Percentiles rank a stretch among this genome's conserved stretches.
Conservation (phyloP, 2,329 filamentous ascomycete species). For the Monascus ruber region DNA sequence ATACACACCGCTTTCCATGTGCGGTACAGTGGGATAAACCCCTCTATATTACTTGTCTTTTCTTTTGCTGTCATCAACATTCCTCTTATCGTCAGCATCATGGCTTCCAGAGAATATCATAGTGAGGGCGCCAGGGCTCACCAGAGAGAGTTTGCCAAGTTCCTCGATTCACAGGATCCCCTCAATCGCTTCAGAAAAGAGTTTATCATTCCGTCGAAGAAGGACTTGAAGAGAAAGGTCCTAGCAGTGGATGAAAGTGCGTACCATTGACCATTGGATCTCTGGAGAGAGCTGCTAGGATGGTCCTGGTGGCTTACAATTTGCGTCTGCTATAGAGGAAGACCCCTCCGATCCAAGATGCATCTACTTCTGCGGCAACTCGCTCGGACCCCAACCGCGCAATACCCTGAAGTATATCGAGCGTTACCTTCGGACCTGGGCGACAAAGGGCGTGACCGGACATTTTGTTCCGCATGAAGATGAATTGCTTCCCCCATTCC, state of each 20-base stretch:
- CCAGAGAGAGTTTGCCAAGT: constrained; percentile 29
- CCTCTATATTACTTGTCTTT: not conserved
- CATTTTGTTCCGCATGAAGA: constrained; percentile 63
- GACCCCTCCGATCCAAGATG: constrained; percentile 35
- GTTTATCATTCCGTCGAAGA: constrained; percentile 67
- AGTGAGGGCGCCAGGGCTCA: constrained; percentile 23
- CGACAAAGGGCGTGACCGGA: constrained; percentile 69
- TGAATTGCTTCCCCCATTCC: constrained; percentile 59
- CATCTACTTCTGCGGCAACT: constrained; percentile 85
- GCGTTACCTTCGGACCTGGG: constrained; percentile 72
- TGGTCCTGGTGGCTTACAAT: not conserved
- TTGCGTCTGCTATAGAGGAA: constrained; percentile 7
- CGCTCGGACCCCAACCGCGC: constrained; percentile 70
- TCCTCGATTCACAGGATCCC: constrained; percentile 51
- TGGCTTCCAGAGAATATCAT: constrained; percentile 3
- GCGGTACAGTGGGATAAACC: too few species aligned
- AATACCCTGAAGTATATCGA: constrained; percentile 54
- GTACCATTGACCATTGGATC: constrained; percentile 1
- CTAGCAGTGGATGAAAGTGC: constrained; percentile 28
- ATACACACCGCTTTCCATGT: too few species aligned
- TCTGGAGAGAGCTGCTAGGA: not conserved
- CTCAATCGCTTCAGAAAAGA: constrained; percentile 52
- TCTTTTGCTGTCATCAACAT: not conserved
- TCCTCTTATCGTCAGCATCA: too few species aligned
- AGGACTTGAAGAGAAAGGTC: constrained; percentile 55